phyloP scores from a whole-genome alignment of 2,329 filamentous ascomycete genomes.

The Paraphoma sp. region DNA sequence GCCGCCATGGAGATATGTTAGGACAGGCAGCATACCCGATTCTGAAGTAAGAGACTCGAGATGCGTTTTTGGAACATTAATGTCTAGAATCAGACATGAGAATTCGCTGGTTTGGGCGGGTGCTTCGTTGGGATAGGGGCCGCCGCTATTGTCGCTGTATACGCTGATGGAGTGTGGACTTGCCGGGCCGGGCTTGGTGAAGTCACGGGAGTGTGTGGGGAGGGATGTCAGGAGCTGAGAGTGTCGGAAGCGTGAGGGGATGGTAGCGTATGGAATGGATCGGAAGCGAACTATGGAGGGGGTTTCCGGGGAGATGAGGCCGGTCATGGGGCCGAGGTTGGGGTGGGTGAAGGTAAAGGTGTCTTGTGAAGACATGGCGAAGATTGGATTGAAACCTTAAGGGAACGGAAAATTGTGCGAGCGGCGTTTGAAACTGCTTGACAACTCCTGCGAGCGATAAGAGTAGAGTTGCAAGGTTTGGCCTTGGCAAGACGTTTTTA shows the following conservation, averaged over 20 bases:
- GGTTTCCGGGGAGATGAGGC: conserved; percentile 20
- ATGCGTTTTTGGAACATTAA: conserved; percentile 27
- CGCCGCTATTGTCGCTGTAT: conserved; percentile 15
- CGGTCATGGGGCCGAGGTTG: conserved; percentile 23
- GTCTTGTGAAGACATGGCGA: background rate
- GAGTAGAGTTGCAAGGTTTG: too few relatives aligned
- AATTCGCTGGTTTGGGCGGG: conserved; percentile 15
- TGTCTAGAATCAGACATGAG: conserved; percentile 25
- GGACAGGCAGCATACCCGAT: conserved; percentile 50
- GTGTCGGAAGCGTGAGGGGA: conserved; percentile 30
- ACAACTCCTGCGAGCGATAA: too few relatives aligned
- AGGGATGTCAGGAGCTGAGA: conserved; percentile 17
- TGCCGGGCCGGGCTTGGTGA: conserved; percentile 28
- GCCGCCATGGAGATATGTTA: conserved; percentile 62
- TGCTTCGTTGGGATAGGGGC: conserved; percentile 15
- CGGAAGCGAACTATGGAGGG: conserved; percentile 35
- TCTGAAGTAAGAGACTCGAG: conserved; percentile 6
- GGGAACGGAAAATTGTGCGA: too few relatives aligned
- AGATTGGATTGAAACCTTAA: background rate
- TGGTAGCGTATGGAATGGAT: conserved; percentile 27
- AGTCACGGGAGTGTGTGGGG: conserved; percentile 5
- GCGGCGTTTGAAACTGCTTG: too few relatives aligned
- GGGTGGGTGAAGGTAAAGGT: conserved; percentile 26
- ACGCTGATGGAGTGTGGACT: conserved; percentile 21
- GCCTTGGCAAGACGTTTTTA: too few relatives aligned